Conservation (phyloP, 306 rosid species). For the Nissolia schottii region DNA sequence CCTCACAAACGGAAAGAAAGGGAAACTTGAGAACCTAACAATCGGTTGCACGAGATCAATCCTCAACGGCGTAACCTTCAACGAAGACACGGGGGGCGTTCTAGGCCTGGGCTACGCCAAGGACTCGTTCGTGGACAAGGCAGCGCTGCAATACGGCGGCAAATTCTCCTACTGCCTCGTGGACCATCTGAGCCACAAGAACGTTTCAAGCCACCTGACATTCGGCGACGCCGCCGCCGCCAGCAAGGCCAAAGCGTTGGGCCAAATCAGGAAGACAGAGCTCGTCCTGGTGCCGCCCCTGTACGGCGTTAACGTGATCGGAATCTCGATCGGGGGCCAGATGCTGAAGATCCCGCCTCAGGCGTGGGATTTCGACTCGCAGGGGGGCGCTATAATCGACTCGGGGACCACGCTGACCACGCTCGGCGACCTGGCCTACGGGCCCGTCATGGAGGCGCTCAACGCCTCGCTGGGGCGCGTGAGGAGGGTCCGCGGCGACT, state of each 20-base stretch:
- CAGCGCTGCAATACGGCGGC: constrained; percentile 36
- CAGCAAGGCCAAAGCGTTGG: neutral
- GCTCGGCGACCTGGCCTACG: constrained; percentile 40
- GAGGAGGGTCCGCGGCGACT: neutral
- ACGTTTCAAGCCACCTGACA: constrained; percentile 43
- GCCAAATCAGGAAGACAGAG: constrained; percentile 28
- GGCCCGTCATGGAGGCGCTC: constrained; percentile 29
- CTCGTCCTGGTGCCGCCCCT: constrained; percentile 30
- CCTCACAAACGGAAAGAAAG: constrained; percentile 39
- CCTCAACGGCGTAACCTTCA: constrained; percentile 1
- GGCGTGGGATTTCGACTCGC: constrained; percentile 38
- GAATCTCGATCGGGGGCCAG: constrained; percentile 42
- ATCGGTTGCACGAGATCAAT: constrained; percentile 67
- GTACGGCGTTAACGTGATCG: constrained; percentile 46
- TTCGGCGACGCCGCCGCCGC: no score
- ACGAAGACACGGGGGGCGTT: constrained; percentile 48
- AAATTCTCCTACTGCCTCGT: constrained; percentile 77
- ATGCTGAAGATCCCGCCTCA: constrained; percentile 44
- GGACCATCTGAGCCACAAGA: constrained; percentile 55
- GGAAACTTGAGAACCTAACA: constrained; percentile 31
- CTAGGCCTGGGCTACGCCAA: constrained; percentile 54
- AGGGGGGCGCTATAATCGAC: constrained; percentile 67
- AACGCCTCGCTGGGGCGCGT: neutral
- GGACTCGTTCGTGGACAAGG: constrained; percentile 42
- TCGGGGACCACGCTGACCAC: constrained; percentile 58